Evolutionary conservation across 2,329 filamentous ascomycete genomes (phyloP).

Genomic region (Niveomyces coronatus): DNA sequence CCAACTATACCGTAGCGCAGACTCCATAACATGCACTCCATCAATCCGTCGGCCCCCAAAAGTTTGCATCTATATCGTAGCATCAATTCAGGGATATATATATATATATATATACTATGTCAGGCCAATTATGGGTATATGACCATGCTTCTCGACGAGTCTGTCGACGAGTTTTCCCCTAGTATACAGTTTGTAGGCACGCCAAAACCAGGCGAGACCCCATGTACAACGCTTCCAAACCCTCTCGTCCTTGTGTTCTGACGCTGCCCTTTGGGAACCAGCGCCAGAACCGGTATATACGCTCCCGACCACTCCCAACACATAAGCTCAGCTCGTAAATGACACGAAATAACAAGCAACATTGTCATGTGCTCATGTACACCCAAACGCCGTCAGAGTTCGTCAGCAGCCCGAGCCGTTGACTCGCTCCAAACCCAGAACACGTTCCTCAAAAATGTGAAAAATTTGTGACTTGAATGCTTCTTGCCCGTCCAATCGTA

Average conservation of each 20-base stretch:
- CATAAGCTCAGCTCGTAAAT: not conserved
- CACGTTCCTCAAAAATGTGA: no score
- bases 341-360: not conserved
- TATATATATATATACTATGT: not conserved
- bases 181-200: slow-evolving; percentile 6
- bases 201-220: not conserved
- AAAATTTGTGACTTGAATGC: no score
- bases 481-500: no score
- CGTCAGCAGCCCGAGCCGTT: no score
- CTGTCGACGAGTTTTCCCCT: slow-evolving; percentile 1
- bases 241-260: not conserved
- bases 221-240: slow-evolving; percentile 3
- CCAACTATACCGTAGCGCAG: no score
- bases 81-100: not conserved
- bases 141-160: slow-evolving; percentile 1
- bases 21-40: no score
- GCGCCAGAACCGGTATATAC: slow-evolving; percentile 2
- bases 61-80: not conserved
- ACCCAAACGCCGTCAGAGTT: no score
- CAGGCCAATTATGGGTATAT: slow-evolving; percentile 8
- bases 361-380: no score
- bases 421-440: no score
- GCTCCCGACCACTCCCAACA: not conserved
- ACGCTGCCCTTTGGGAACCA: slow-evolving; percentile 10
- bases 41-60: no score